Base-by-base conservation (phyloP, 2,329 filamentous ascomycete species). In the Penicillium griseofulvum region DNA sequence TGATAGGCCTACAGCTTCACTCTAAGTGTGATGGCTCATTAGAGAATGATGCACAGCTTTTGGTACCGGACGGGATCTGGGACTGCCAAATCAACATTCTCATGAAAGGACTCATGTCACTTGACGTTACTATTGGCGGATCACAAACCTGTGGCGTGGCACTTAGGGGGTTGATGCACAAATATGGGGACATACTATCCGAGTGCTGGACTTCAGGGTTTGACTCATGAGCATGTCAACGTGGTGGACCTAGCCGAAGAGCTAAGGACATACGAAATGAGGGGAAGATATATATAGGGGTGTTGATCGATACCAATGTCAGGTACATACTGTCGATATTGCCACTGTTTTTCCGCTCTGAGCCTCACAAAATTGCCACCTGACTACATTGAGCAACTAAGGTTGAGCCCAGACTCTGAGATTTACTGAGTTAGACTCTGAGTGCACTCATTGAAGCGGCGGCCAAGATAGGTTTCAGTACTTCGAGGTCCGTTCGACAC, bases 91-190 rank as follows among this genome's bases (percentile, higher is more conserved):
- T 67, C 11, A 60, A 62, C n/a, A 39, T 48, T 14, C 45, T 67
- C 1, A 55, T 64, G 54, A 66, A 67, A 38, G 64, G 55, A 6
- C 59, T 66, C n/a, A 26, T 60, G 9, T 65, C 65, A 3, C 57
- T 67, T 12, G 56, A 61, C 14, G 61, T 58, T 14, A 66, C 65
- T 1, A 50, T 67, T 31, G 63, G 64, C 12, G 65, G 65, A 29
- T 65, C 62, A 14, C 59, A 64, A 17, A 59, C 54, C 4, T 49
- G 49, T 7, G 45, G 38, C 2, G n/a, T 52, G 9, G 56, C 56
- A 2, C 41, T 65, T 11, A 38, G 43, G 37, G 39, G 12, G 4
- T 34, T 65, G 26, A 58, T 66, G 56, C 44, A 28, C 4, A 45
- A 46, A 22, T 48, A 65, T 47, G 64, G 62, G 4, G 62, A 65